phyloP scores from a whole-genome alignment of 257 asterid genomes.

The Scutellaria minor region DNA sequence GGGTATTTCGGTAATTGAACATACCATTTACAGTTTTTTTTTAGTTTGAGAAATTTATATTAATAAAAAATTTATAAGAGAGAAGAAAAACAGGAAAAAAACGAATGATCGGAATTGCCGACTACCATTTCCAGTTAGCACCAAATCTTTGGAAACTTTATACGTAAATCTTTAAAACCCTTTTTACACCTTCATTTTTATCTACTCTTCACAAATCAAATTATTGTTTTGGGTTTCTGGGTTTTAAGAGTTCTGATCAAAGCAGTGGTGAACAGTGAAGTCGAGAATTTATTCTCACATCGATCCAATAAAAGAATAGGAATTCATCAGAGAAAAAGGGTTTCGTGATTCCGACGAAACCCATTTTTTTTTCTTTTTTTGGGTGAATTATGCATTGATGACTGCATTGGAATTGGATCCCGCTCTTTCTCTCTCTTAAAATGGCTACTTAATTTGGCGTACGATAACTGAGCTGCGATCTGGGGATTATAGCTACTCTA shows the following conservation, averaged over 20 bases:
- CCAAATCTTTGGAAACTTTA: constrained; percentile 18
- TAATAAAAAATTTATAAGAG: neutral
- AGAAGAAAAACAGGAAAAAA: constrained; percentile 11
- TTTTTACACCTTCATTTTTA: neutral
- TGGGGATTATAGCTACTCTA: constrained; percentile 26
- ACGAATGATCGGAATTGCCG: constrained; percentile 39
- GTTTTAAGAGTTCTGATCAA: constrained; percentile 24
- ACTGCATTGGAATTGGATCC: constrained; percentile 47
- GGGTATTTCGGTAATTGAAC: constrained; percentile 22
- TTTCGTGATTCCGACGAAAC: constrained; percentile 54
- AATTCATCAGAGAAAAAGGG: constrained; percentile 33
- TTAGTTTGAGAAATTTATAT: neutral
- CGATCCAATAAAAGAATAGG: constrained; percentile 44
- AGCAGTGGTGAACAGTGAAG: constrained; percentile 29
- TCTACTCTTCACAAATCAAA: constrained; percentile 28
- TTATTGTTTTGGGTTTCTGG: constrained; percentile 2
- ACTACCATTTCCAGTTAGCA: constrained; percentile 32
- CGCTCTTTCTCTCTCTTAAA: constrained; percentile 31
- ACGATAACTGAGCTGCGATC: constrained; percentile 43
- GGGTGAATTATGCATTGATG: constrained; percentile 37
- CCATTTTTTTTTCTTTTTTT: constrained; percentile 17
- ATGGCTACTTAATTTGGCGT: constrained; percentile 28
- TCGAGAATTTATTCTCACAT: neutral
- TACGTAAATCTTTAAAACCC: constrained; percentile 49
- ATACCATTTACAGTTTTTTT: neutral